phyloP scores from a whole-genome alignment of 306 rosid species.

The Cicer bijugum region DNA sequence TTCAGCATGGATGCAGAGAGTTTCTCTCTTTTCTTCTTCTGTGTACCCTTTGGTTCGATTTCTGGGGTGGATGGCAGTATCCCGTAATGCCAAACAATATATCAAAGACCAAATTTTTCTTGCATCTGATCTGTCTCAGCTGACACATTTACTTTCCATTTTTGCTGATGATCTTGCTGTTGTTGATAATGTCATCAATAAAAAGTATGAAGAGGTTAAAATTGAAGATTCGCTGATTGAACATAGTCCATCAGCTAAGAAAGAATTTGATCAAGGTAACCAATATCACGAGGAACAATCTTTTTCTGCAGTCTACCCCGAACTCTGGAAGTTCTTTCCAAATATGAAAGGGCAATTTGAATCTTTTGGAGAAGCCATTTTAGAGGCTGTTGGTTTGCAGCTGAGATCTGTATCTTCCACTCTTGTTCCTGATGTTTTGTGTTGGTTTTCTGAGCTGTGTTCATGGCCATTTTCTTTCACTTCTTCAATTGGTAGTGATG shows the following conservation, averaged over 20 bases:
- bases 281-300: slow-evolving; percentile 54
- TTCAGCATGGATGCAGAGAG: slow-evolving; percentile 86
- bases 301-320: slow-evolving; percentile 79
- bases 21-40: slow-evolving; percentile 67
- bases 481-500: slow-evolving; percentile 50
- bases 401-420: slow-evolving; percentile 77
- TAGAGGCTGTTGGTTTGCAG: slow-evolving; percentile 93
- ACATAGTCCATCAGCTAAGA: slow-evolving; percentile 45
- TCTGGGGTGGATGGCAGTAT: slow-evolving; percentile 98
- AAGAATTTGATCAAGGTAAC: slow-evolving; percentile 51
- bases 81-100: slow-evolving; percentile 83
- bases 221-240: slow-evolving; percentile 52
- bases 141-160: slow-evolving; percentile 68
- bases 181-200: slow-evolving; percentile 69
- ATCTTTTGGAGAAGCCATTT: slow-evolving; percentile 78
- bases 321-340: slow-evolving; percentile 79
- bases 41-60: slow-evolving; percentile 80
- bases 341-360: slow-evolving; percentile 75
- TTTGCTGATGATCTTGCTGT: slow-evolving; percentile 87
- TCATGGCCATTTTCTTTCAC: slow-evolving; percentile 70
- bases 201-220: slow-evolving; percentile 51
- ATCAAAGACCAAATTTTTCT: slow-evolving; percentile 69
- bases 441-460: slow-evolving; percentile 91
- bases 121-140: slow-evolving; percentile 81
- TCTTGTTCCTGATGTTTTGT: slow-evolving; percentile 78